phyloP scores from a whole-genome alignment of 495 filamentous ascomycete genomes.

The Lasiosphaeriaceae sp. region DNA sequence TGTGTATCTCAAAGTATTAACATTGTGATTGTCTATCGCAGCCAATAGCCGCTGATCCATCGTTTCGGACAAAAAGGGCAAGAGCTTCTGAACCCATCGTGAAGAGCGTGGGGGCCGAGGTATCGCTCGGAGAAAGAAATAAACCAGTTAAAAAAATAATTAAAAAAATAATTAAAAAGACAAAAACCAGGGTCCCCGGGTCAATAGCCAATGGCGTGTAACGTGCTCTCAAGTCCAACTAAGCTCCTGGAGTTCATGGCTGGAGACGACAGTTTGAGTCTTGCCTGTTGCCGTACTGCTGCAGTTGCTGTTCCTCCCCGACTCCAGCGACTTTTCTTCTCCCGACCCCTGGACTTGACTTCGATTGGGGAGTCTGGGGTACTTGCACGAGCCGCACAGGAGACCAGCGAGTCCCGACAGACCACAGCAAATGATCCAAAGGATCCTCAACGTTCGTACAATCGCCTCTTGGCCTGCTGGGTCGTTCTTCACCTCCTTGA shows the following conservation, averaged over 20 bases:
- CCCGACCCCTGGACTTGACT: not conserved
- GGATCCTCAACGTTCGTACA: constrained; percentile 17
- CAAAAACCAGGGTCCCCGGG: no score
- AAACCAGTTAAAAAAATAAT: no score
- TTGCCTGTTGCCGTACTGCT: not conserved
- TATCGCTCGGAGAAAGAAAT: no score
- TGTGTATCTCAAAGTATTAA: no score
- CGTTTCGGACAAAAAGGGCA: no score
- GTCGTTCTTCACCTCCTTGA: constrained; percentile 16
- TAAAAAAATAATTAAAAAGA: no score
- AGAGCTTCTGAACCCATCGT: no score
- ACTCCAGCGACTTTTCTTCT: not conserved
- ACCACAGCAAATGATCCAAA: constrained; percentile 19
- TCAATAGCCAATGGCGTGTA: no score
- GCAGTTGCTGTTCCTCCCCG: not conserved
- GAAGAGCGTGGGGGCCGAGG: no score
- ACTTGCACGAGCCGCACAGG: constrained; percentile 12
- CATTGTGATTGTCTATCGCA: no score
- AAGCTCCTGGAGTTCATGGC: not conserved
- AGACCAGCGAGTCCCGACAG: constrained; percentile 11
- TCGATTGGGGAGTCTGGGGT: constrained; percentile 7
- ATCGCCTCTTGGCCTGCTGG: constrained; percentile 10
- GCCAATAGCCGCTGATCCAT: no score
- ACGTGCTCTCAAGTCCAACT: no score
- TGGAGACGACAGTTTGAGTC: not conserved